Evolutionary conservation across 1,139 yeast genomes (phyloP).

Genomic region (Kodamaea anthophila): DNA sequence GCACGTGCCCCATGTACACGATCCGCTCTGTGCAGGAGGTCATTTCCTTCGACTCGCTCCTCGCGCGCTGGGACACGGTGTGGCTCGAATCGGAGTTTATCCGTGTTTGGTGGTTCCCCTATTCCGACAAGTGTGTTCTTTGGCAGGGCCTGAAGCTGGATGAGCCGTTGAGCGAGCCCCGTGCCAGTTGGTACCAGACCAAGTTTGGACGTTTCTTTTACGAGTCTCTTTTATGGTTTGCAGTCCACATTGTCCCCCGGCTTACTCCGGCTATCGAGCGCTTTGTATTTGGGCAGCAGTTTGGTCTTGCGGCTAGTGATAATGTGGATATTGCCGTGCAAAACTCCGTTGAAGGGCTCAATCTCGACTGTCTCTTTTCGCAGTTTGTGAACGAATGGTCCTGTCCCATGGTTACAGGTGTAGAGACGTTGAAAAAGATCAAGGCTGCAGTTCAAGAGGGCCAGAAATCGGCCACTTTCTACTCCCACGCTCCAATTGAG

Average conservation of each 20-base stretch:
- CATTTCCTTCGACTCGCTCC: conserved; percentile 64
- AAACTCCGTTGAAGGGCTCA: conserved; percentile 77
- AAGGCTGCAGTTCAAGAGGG: conserved; percentile 59
- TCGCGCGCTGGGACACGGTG: conserved; percentile 61
- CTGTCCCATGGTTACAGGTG: conserved; percentile 75
- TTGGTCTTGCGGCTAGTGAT: conserved; percentile 66
- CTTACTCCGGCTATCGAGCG: conserved; percentile 80
- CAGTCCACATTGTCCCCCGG: conserved; percentile 67
- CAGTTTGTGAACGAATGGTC: conserved; percentile 98
- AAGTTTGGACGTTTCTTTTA: conserved; percentile 70
- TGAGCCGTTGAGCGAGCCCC: conserved; percentile 60
- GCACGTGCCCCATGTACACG: conserved; percentile 80
- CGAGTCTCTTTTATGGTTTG: conserved; percentile 70
- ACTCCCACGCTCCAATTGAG: conserved; percentile 93
- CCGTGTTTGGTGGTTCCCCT: conserved; percentile 98
- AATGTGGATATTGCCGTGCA: conserved; percentile 74
- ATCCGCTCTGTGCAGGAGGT: conserved; percentile 79
- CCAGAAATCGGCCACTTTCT: conserved; percentile 54
- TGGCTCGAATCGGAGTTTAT: conserved; percentile 92
- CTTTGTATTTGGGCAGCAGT: conserved; percentile 81
- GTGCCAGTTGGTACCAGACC: conserved; percentile 84
- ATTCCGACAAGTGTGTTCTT: conserved; percentile 72
- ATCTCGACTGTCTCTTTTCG: conserved; percentile 92
- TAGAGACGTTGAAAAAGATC: conserved; percentile 59
- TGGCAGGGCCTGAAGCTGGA: conserved; percentile 82